A percentile compares a stretch with the other conserved stretches of the same genome.
phyloP scores from a whole-genome alignment of 2,329 filamentous ascomycete species.

The Madurella mycetomatis region DNA sequence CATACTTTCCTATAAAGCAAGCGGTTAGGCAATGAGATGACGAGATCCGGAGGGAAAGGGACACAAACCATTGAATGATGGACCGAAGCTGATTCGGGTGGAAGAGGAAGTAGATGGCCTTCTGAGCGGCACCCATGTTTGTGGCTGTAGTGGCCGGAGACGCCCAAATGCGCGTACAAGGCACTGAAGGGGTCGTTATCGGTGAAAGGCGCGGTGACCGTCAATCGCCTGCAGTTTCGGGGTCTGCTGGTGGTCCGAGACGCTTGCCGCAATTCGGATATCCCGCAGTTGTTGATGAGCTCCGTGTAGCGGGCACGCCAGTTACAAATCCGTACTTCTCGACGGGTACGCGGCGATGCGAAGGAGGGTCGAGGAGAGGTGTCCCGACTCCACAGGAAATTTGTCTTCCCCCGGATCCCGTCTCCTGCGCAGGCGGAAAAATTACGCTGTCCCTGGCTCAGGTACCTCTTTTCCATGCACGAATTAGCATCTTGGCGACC shows the following conservation, averaged over 20 bases:
- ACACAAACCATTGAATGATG: conserved; percentile 78
- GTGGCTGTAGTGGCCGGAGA: conserved; percentile 3
- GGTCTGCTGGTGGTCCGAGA: background rate
- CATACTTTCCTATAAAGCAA: conserved; percentile 72
- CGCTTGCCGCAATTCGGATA: background rate
- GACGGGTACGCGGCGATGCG: conserved; percentile 3
- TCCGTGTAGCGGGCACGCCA: background rate
- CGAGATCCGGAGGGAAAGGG: too few relatives aligned
- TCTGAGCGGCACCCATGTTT: conserved; percentile 50
- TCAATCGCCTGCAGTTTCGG: background rate
- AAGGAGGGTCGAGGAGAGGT: conserved; percentile 6
- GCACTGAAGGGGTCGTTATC: background rate
- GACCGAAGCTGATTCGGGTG: conserved; percentile 75
- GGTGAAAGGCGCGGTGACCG: conserved; percentile 8
- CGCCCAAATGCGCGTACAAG: background rate
- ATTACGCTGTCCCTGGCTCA: background rate
- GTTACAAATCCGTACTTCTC: background rate
- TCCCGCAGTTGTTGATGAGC: background rate
- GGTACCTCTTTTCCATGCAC: background rate
- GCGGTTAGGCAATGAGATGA: too few relatives aligned
- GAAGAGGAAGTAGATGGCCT: conserved; percentile 65
- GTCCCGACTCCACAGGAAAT: conserved; percentile 19
- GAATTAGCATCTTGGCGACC: background rate
- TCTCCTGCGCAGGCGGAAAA: too few relatives aligned
- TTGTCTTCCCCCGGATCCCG: conserved; percentile 16